Evolutionary conservation across 2,329 filamentous ascomycete species (phyloP), one percentile per base, ranked within the genome.

Genomic region (Nannizziopsis arthrosporioides): DNA sequence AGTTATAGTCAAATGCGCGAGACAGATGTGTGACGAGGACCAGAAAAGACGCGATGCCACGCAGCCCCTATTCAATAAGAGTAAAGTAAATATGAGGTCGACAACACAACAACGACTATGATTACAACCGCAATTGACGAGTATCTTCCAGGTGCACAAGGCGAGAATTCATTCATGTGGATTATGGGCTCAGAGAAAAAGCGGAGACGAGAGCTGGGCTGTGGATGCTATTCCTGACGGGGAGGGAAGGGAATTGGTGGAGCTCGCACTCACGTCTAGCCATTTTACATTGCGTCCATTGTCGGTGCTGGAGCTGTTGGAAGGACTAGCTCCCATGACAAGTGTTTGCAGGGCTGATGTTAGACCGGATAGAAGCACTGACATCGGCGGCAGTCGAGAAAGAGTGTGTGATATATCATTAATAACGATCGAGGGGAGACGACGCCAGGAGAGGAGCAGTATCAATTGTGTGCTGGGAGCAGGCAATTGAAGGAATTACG

Each of bases 21-120:
- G 73, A 66, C 31, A 76, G 62, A 57, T 76, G 73, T 49, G 73
- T 76, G 51, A 71, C 60, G 41, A 76, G 68, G 42, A 76, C 73
- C 51, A 74, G 65, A 56, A 73, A 72, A 9, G 73, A 76, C 15
- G 73, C 73, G 34, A 76, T 66, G 51, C 73, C 73, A 52, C 73
- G 68, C 15, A 76, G 66, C 49, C 73, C 73, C 72, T 75, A 48
- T 36, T 30, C 6, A 37, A 40, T 15, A 34, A 2, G 18, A 34
- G 11, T 43, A 2, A 38, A n/a, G 17, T 32, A n/a, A n/a, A 10
- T 12, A 8, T 18, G 18, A 18, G 12, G 22, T n/a, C 12, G 27
- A 15, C n/a, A 19, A 19, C 14, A 32, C 10, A 12, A 36, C 3
- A 11, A 22, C 15, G 18, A 34, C 8, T 30, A 34, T 12, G 12